A percentile compares a stretch with the other conserved stretches of the same genome.
Evolutionary conservation across 179 eudicot genomes (phyloP).

Genomic region (Heliamphora pulchella): DNA sequence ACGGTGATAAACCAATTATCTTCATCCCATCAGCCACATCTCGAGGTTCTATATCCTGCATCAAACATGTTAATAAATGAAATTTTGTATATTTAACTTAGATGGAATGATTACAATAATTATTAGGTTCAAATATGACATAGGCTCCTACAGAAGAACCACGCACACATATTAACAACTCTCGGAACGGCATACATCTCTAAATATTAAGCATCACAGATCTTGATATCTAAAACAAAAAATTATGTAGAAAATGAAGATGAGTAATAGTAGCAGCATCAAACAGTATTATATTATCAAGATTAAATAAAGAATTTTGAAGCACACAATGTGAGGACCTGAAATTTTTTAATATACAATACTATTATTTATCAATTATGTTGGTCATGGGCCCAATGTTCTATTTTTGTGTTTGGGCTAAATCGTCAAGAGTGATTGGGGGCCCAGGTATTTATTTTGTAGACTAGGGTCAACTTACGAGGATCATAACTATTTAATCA

Average conservation of each 20-base stretch:
- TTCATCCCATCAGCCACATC: conserved; percentile 49
- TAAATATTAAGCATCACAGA: neutral
- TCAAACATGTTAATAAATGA: neutral
- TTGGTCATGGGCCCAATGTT: too few species aligned
- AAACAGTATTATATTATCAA: neutral
- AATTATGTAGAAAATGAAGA: neutral
- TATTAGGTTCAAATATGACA: neutral
- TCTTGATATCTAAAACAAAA: neutral
- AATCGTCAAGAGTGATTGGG: too few species aligned
- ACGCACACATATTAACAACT: neutral
- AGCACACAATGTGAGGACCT: too few species aligned
- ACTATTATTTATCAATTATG: too few species aligned
- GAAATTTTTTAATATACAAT: too few species aligned
- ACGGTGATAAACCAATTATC: conserved; percentile 74
- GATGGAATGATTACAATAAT: neutral
- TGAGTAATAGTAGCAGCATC: neutral
- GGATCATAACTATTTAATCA: too few species aligned
- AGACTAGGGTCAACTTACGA: too few species aligned
- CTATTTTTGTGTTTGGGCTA: too few species aligned
- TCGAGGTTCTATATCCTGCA: conserved; percentile 42
- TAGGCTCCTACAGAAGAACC: neutral
- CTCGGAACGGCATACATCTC: neutral
- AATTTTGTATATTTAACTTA: neutral
- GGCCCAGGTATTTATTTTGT: too few species aligned
- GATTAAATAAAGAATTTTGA: neutral